These are phyloP conservation scores for Hanseniaspora uvarum DNA, from an alignment of 1,139 yeast species.

Conservation along the genomic window DNA sequence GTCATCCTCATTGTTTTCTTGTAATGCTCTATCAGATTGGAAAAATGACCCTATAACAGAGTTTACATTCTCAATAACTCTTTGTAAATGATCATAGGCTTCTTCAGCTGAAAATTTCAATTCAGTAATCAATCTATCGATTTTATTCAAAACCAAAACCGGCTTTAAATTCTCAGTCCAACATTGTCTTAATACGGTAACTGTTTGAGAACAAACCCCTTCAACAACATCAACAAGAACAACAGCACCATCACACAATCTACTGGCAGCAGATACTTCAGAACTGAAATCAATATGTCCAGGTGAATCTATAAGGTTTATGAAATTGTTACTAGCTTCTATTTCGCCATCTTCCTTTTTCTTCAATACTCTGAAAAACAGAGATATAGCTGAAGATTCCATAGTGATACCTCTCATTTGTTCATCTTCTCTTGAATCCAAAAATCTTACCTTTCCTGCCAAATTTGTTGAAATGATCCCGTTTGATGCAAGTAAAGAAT, in stretches of 20 bases:
- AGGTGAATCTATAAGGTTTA: constrained; percentile 92
- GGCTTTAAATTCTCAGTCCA: constrained; percentile 92
- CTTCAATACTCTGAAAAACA: constrained; percentile 61
- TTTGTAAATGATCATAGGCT: constrained; percentile 69
- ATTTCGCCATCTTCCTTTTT: constrained; percentile 36
- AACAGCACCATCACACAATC: constrained; percentile 94
- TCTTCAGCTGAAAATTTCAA: constrained; percentile 73
- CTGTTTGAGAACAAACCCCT: constrained; percentile 96
- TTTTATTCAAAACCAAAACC: constrained; percentile 79
- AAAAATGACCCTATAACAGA: constrained; percentile 88
- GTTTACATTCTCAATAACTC: constrained; percentile 83
- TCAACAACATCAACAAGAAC: constrained; percentile 94
- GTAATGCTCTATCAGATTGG: constrained; percentile 90
- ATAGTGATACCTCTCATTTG: constrained; percentile 99
- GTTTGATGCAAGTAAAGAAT: constrained; percentile 83
- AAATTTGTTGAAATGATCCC: constrained; percentile 89
- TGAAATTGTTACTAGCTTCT: constrained; percentile 61
- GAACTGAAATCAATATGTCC: constrained; percentile 97
- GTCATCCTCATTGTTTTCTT: constrained; percentile 51
- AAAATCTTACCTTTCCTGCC: constrained; percentile 89
- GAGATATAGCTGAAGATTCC: constrained; percentile 91
- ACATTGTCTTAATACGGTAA: constrained; percentile 86
- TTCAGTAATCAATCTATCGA: constrained; percentile 77
- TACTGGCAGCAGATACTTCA: constrained; percentile 90
- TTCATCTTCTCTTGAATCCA: constrained; percentile 94